These are phyloP conservation scores for Tolypocladium tropicale DNA, from an alignment of 2,329 filamentous ascomycete genomes.

Conservation along the genomic window DNA sequence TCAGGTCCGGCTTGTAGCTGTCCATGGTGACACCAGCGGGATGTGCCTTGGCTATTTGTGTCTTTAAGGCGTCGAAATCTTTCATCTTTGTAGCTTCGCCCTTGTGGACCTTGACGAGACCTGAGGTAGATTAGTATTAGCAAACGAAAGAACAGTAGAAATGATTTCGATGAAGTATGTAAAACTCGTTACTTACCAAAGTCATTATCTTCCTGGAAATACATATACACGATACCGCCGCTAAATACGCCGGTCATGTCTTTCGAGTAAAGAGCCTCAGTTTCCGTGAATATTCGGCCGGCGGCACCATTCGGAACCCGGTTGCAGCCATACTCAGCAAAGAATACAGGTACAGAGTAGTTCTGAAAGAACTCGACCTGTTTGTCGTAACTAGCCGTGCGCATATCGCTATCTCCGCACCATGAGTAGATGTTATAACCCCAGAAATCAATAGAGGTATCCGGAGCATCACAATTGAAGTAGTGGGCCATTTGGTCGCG, in stretches of 20 bases:
- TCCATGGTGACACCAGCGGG: neutral
- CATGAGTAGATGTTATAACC: constrained; percentile 99
- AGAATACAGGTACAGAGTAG: constrained; percentile 94
- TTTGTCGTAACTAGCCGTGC: constrained; percentile 66
- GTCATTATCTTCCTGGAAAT: constrained; percentile 83
- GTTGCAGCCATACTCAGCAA: constrained; percentile 98
- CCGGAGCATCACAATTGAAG: constrained; percentile 74
- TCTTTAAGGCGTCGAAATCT: constrained; percentile 66
- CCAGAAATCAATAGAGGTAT: constrained; percentile 83
- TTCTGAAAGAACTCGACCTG: constrained; percentile 78
- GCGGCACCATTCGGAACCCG: constrained; percentile 42
- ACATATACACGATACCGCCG: constrained; percentile 98
- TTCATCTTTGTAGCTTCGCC: constrained; percentile 53
- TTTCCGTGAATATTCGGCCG: constrained; percentile 76
- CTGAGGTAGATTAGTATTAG: constrained; percentile 19
- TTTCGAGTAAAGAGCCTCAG: constrained; percentile 64
- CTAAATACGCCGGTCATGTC: constrained; percentile 85
- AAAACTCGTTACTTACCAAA: constrained; percentile 57
- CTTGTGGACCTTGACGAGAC: constrained; percentile 54
- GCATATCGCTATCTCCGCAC: constrained; percentile 79
- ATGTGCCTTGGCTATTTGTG: no score
- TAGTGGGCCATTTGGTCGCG: constrained; percentile 76
- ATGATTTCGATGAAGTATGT: no score
- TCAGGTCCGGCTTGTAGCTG: neutral
- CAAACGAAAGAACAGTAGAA: no score